Conservation (phyloP, 148 eudicot species). For the Cornus controversa region DNA sequence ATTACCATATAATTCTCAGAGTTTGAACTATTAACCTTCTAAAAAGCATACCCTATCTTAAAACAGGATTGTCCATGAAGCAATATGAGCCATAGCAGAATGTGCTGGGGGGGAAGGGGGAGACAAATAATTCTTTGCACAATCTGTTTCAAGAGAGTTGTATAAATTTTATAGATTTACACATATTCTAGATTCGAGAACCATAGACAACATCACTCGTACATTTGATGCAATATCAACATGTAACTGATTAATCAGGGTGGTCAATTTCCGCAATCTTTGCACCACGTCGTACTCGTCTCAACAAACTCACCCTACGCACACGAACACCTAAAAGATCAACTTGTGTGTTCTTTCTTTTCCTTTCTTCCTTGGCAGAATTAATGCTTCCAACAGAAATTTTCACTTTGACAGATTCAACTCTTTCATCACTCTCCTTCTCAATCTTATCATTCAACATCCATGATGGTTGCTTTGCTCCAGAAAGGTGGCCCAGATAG, state of each 20-base stretch:
- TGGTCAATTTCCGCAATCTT: slow-evolving; percentile 44
- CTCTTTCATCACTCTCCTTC: slow-evolving; percentile 17
- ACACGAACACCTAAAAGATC: slow-evolving; percentile 32
- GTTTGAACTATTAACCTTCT: background rate
- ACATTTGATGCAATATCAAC: background rate
- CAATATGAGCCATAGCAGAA: background rate
- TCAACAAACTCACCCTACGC: slow-evolving; percentile 43
- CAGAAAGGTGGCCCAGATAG: slow-evolving; percentile 51
- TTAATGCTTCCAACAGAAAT: slow-evolving; percentile 13
- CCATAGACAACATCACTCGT: background rate
- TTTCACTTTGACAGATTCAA: slow-evolving; percentile 19
- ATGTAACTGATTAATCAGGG: slow-evolving; percentile 13
- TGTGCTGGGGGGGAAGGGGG: background rate
- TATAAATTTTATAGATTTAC: background rate
- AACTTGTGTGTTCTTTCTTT: slow-evolving; percentile 25
- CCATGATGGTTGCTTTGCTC: slow-evolving; percentile 28
- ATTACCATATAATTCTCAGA: background rate
- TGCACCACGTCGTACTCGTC: slow-evolving; percentile 48
- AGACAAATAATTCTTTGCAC: background rate
- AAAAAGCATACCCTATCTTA: background rate
- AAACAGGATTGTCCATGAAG: background rate
- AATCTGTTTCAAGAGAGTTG: background rate
- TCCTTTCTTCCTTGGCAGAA: slow-evolving; percentile 20
- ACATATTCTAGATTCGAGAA: background rate
- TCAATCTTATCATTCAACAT: slow-evolving; percentile 18